Base-by-base conservation (phyloP, 129 eudicot genomes). In the Tanacetum coccineum region DNA sequence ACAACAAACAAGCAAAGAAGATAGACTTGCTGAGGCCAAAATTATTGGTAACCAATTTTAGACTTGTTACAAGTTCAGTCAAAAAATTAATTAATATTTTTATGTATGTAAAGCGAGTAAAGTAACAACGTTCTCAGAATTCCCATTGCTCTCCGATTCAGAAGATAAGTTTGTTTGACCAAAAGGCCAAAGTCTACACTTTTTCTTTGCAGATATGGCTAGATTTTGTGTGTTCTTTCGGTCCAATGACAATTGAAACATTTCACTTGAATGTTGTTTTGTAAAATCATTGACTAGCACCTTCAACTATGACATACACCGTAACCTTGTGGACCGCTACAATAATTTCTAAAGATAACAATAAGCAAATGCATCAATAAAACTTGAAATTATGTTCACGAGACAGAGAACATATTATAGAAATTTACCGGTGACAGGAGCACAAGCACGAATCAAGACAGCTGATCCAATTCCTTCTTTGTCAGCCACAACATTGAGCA, bases 401-500 rank as follows among this genome's bases (percentile, higher is more conserved):
- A 2, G 1, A 14, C 44, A 58, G 42, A 20, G 10, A 13, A 4
- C 6, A 48, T 6, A 50, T 15, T 50, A 13, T 28, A 30, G 21
- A 61, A 13, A 60, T 30, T 74, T 87, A 94, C 99, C 96, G 36
- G 81, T 57, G 45, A 94, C 86, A 21, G 99, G 96, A 77, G 95
- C 82, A 59, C 96, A 94, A 19, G 99, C 79, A 72, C 96, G 99
- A 59, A 94, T 79, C 71, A 94, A 81, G 76, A 94, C 96, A 22
- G 99, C 96, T 6, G 99, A 90, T 25, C 96, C 99, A 50, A 73
- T 74, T 70, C 96, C 95, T 76, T 94, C 87, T 64, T 87, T 82
- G 85, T 94, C 99, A 59, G 99, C 96, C 61, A 94, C 99, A 74
- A 94, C 77, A 68, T 94, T 94, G 36, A 94, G 92, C 99, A 94